Conservation (phyloP, 192 early-diverging fungal species). For the Diversispora eburnea region DNA sequence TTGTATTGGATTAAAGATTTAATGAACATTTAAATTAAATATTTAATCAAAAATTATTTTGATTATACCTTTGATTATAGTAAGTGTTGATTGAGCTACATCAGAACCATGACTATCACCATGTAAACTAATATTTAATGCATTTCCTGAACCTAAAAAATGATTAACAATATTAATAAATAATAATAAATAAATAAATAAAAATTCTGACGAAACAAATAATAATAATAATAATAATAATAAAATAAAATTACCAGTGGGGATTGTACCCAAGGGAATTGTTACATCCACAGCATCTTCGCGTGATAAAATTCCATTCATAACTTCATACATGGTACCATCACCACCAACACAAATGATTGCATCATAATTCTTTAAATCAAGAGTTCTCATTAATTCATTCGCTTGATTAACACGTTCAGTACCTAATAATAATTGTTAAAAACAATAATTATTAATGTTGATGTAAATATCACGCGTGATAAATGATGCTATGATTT, state of each 20-base stretch:
- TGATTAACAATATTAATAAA: not conserved
- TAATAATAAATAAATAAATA: not conserved
- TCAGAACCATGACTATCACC: conserved; percentile 47
- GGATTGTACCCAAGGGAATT: conserved; percentile 63
- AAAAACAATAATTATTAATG: not conserved
- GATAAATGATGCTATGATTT: not conserved
- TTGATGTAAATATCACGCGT: not conserved
- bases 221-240: not conserved
- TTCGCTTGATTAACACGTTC: conserved; percentile 55
- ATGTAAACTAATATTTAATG: conserved; percentile 44
- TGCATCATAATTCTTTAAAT: conserved; percentile 54
- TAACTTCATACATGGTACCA: conserved; percentile 76
- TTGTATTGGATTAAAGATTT: conserved; percentile 11
- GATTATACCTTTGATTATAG: conserved; percentile 41
- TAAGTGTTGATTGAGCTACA: conserved; percentile 34
- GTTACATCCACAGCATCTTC: conserved; percentile 58
- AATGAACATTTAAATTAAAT: not conserved
- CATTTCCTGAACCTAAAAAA: conserved; percentile 46
- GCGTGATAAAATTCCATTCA: conserved; percentile 75
- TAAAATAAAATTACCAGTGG: conserved; percentile 38
- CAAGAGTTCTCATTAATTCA: conserved; percentile 56
- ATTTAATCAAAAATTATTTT: not conserved
- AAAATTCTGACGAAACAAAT: not conserved
- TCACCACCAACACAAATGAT: conserved; percentile 73
- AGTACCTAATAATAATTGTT: conserved; percentile 65